phyloP scores from a whole-genome alignment of 2,329 filamentous ascomycete species.

The Cladosporium sp. region DNA sequence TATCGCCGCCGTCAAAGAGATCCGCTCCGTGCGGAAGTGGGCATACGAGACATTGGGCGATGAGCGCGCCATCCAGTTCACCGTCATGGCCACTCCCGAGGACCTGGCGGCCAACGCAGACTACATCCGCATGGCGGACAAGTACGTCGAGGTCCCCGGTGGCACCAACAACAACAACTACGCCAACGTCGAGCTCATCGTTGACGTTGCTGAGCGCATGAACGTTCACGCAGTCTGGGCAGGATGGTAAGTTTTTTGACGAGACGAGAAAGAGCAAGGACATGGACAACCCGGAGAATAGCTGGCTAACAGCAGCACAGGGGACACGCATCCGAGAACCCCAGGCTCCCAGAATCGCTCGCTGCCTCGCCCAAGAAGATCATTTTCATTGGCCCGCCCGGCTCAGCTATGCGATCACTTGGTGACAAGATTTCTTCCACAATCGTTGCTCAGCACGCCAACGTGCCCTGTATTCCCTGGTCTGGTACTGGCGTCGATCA shows the following conservation, averaged over 20 bases:
- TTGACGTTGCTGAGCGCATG: constrained; percentile 98
- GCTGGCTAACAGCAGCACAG: constrained; percentile 48
- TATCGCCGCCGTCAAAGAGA: constrained; percentile 99
- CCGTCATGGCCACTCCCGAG: constrained; percentile 98
- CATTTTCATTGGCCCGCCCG: constrained; percentile 96
- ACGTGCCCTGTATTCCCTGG: constrained; percentile 98
- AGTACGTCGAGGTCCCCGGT: constrained; percentile 98
- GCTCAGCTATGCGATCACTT: constrained; percentile 96
- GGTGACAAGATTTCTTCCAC: constrained; percentile 99
- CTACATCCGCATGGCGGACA: constrained; percentile 99
- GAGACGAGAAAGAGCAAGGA: constrained; percentile 11
- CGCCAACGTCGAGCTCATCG: constrained; percentile 98
- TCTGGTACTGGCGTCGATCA: constrained; percentile 88
- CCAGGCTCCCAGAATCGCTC: constrained; percentile 92
- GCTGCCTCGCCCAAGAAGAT: constrained; percentile 98
- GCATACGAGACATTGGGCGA: constrained; percentile 99
- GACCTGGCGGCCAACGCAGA: constrained; percentile 97
- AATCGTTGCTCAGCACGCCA: constrained; percentile 95
- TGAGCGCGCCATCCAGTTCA: constrained; percentile 97
- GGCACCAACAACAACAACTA: constrained; percentile 99
- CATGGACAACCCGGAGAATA: constrained; percentile 10
- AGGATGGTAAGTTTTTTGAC: constrained; percentile 71
- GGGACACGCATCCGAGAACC: constrained; percentile 98
- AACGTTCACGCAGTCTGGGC: constrained; percentile 98
- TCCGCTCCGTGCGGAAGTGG: constrained; percentile 99